Evolutionary conservation across 345 rosid genomes (phyloP).

Genomic region (Bruguiera parviflora): DNA sequence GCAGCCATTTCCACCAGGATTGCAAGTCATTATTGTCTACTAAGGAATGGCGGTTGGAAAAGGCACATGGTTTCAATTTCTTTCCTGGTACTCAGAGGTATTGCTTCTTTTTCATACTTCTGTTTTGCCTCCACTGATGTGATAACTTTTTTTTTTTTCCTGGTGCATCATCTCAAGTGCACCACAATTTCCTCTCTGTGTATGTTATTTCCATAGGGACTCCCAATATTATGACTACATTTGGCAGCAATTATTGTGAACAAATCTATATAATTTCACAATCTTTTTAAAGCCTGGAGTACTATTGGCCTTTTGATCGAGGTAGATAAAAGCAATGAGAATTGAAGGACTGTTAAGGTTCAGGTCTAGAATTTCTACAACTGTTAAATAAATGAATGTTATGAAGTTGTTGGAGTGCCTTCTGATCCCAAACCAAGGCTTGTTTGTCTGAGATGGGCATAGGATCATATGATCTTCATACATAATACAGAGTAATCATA

Average conservation of each 20-base stretch:
- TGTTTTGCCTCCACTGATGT: neutral
- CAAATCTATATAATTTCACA: neutral
- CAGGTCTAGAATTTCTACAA: no score
- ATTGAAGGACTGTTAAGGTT: neutral
- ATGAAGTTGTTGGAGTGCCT: no score
- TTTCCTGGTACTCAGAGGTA: constrained; percentile 95
- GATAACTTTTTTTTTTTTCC: neutral
- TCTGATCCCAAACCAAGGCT: no score
- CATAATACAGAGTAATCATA: neutral
- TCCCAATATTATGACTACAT: neutral
- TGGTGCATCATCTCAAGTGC: no score
- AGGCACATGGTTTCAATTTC: constrained; percentile 88
- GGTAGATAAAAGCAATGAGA: neutral
- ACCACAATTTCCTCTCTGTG: no score
- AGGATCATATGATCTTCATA: no score
- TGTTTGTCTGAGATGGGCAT: no score
- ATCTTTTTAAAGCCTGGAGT: neutral
- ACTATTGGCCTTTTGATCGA: neutral
- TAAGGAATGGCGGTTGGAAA: constrained; percentile 71
- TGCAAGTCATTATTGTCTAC: constrained; percentile 67
- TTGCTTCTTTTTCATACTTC: neutral
- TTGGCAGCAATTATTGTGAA: neutral
- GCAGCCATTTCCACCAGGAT: constrained; percentile 44
- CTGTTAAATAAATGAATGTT: no score
- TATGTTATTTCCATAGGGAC: neutral